Conservation (phyloP, 192 early-diverging fungal genomes). For the Entophlyctis luteolus region DNA sequence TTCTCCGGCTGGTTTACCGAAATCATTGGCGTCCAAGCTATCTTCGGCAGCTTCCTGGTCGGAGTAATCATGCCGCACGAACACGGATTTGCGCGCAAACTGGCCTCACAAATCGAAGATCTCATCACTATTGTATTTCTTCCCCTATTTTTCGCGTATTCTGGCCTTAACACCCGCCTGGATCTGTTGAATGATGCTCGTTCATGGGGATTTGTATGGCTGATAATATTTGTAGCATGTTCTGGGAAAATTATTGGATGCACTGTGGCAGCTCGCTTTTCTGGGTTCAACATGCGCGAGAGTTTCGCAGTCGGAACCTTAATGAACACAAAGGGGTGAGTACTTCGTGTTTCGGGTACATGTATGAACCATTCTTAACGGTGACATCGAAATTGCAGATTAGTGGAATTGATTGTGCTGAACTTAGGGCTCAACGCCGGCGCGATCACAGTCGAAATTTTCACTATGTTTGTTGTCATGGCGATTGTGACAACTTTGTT, state of each 20-base stretch:
- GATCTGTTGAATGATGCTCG: conserved; percentile 64
- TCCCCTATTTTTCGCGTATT: conserved; percentile 83
- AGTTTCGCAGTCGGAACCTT: conserved; percentile 78
- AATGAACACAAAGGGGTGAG: conserved; percentile 90
- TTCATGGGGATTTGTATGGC: conserved; percentile 72
- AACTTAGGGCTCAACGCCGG: conserved; percentile 82
- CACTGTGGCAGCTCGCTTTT: conserved; percentile 10
- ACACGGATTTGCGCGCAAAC: conserved; percentile 75
- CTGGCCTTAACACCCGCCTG: conserved; percentile 82
- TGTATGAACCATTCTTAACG: background rate
- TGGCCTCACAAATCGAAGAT: conserved; percentile 91
- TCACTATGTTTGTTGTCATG: conserved; percentile 72
- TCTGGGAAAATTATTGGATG: conserved; percentile 84
- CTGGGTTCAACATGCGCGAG: conserved; percentile 75
- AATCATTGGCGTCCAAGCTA: conserved; percentile 74
- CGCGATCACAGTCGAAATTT: conserved; percentile 65
- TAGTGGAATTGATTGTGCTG: conserved; percentile 93
- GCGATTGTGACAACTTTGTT: conserved; percentile 83
- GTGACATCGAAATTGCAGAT: conserved; percentile 32
- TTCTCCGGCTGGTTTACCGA: conserved; percentile 49
- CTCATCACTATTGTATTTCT: conserved; percentile 77
- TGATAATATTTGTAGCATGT: conserved; percentile 73
- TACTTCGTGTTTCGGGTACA: background rate
- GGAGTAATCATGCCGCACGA: conserved; percentile 90
- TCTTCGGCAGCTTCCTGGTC: conserved; percentile 85